Base-by-base conservation (phyloP, 345 rosid species). In the Brassica nigra region DNA sequence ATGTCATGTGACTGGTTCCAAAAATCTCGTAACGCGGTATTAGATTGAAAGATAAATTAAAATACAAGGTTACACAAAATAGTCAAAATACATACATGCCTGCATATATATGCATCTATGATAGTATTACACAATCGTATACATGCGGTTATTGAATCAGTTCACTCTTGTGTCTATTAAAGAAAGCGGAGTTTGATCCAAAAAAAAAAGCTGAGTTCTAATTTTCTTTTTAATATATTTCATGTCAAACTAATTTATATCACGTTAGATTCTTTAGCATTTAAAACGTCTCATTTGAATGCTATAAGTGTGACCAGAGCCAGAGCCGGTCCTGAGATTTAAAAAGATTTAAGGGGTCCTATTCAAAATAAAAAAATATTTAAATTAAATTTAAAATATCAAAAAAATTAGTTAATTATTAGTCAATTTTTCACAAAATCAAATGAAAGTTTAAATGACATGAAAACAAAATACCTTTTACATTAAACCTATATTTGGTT, bases 1-100 rank as follows among this genome's bases (percentile, higher is more conserved):
- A n/a, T 8, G 75, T 34, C 79, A 80, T 80, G 71, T 75, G 76
- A 62, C 62, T 69, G 29, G 79, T 80, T 69, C 79, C 83, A 75
- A 74, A 34, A 57, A 62, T 62, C 79, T 49, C 12, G 70, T 54
- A 27, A 74, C 75, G 75, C 75, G 71, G 62, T 75, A 15, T 69
- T 14, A 27, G 70, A 66, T 73, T 39, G 65, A 62, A 37, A 67
- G 23, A 73, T 79, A 34, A 20, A 79, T 62, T 70, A 63, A 71
- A 62, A 6, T 52, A 71, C 49, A 77, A n/a, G 62, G 54, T 71
- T 78, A 73, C 15, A 61, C 62, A 73, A 66, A 66, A 73, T 58
- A 58, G 15, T 72, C 66, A 64, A 78, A 34, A 73, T 58, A 28
- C 2, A 42, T 29, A 66, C 4, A 62, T 54, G n/a, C 10, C 11